Evolutionary conservation across 2,329 filamentous ascomycete species (phyloP).

Genomic region (Aspergillus japonicus): DNA sequence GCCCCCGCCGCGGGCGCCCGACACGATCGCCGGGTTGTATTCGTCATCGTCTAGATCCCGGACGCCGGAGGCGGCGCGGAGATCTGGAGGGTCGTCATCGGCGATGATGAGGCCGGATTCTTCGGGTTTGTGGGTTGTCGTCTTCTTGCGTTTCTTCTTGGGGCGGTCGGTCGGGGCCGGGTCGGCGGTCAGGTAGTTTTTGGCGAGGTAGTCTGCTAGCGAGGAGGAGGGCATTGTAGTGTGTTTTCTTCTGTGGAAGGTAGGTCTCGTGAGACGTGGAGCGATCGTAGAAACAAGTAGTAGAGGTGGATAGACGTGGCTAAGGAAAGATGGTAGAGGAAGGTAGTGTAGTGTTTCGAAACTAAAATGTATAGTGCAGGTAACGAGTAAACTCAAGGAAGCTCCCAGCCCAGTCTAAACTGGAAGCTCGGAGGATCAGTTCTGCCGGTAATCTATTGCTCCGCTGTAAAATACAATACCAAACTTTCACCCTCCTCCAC

Average conservation of each 20-base stretch:
- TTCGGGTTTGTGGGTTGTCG: slow-evolving; percentile 42
- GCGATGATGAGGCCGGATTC: slow-evolving; percentile 43
- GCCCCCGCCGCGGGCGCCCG: background rate
- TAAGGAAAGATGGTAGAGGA: background rate
- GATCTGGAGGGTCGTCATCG: slow-evolving; percentile 41
- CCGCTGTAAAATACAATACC: background rate
- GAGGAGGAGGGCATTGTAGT: slow-evolving; percentile 47
- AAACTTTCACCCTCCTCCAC: too few species aligned
- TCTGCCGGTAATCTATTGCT: background rate
- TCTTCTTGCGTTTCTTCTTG: slow-evolving; percentile 59
- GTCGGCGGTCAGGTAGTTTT: slow-evolving; percentile 80
- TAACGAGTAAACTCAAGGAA: background rate
- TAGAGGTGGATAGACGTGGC: background rate
- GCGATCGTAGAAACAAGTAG: background rate
- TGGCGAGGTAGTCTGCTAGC: slow-evolving; percentile 81
- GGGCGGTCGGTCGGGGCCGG: slow-evolving; percentile 42
- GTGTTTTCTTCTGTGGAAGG: background rate
- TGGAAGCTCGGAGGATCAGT: background rate
- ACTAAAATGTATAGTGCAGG: too few species aligned
- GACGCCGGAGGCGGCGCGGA: slow-evolving; percentile 28
- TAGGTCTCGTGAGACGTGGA: background rate
- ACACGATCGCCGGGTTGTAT: slow-evolving; percentile 34
- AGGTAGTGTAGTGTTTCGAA: background rate
- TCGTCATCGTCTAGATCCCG: slow-evolving; percentile 35
- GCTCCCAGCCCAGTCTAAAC: background rate